phyloP scores from a whole-genome alignment of 108 stramenopile genomes.

The Parietichytrium sp. region DNA sequence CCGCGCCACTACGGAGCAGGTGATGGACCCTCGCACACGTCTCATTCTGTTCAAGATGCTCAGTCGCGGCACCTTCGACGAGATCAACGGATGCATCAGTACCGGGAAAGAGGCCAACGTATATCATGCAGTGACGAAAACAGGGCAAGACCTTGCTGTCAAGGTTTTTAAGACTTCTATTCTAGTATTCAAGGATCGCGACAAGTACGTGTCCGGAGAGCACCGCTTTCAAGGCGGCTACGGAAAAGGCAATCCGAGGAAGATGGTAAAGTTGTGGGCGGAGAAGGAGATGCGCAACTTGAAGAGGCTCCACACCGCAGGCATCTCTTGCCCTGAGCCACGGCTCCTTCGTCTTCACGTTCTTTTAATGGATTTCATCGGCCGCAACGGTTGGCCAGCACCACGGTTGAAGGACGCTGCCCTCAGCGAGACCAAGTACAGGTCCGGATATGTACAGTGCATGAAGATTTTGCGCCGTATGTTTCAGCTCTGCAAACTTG shows the following conservation, averaged over 20 bases:
- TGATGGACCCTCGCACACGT: slow-evolving; percentile 90
- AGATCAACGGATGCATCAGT: slow-evolving; percentile 92
- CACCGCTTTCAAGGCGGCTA: slow-evolving; percentile 96
- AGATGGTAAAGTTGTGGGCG: slow-evolving; percentile 99
- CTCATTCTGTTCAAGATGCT: slow-evolving; percentile 93
- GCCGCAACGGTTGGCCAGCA: slow-evolving; percentile 86
- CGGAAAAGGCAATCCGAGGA: slow-evolving; percentile 90
- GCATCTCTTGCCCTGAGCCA: slow-evolving; percentile 81
- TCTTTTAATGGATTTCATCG: slow-evolving; percentile 96
- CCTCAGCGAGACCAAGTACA: slow-evolving; percentile 65
- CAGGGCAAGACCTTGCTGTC: slow-evolving; percentile 78
- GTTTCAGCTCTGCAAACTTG: slow-evolving; percentile 81
- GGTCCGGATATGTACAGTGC: slow-evolving; percentile 79
- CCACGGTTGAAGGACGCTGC: slow-evolving; percentile 88
- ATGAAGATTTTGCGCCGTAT: slow-evolving; percentile 79
- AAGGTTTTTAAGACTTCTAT: slow-evolving; percentile 99
- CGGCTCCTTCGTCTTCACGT: slow-evolving; percentile 88
- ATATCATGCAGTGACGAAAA: slow-evolving; percentile 85
- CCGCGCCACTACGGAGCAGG: slow-evolving; percentile 83
- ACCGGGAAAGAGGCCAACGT: slow-evolving; percentile 99
- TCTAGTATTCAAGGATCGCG: slow-evolving; percentile 96
- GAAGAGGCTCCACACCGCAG: slow-evolving; percentile 75
- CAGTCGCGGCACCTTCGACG: slow-evolving; percentile 77
- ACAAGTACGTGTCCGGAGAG: slow-evolving; percentile 97
- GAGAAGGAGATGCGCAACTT: slow-evolving; percentile 98